Base-by-base conservation (phyloP, 2,329 filamentous ascomycete species). In the Nigrospora oryzae region DNA sequence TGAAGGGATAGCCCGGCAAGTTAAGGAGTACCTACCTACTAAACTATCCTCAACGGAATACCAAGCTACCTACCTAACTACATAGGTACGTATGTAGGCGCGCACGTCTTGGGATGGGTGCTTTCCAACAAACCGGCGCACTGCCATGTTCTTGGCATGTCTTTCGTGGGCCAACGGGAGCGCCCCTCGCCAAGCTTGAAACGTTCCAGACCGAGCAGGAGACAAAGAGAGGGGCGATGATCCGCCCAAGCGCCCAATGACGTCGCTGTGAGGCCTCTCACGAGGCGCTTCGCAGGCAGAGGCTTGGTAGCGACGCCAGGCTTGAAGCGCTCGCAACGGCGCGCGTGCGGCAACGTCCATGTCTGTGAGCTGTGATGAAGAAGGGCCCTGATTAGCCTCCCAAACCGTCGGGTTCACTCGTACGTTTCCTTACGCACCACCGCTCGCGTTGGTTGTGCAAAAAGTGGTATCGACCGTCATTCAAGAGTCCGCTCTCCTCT, bases 261-360 rank as follows among this genome's bases (percentile, higher is more conserved):
- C 56, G 57, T 58, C 46, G 48, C 45, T 37, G 48, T 49, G 53
- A 58, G 56, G 56, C 54, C 56, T 60, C 55, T 54, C 41, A 36
- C 47, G 39, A 41, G 32, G 30, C 39, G 31, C 39, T 33, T 15
- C 19, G 19, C 19, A 23, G 19, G 19, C 19, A 19, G 31, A 6
- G 23, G 23, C 2, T 28, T 41, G 31, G 39, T 34, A 41, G 39
- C 39, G 31, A 33, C 17, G 31, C 16, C 14, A 17, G 17, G 39
- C 32, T 41, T 34, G 34, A 41, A 41, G 39, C 39, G 39, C 39
- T 32, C 34, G 23, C 23, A 10, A 28, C 23, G 8, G 23, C 23
- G 5, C 23, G 5, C 8, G 23, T 28, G 23, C 23, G 23, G 8
- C 31, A 34, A 41, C 39, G 31, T 41, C 19, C 39, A 34, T 34